Conservation (phyloP, 495 filamentous ascomycete species). For the Penicillium psychrofluorescens region DNA sequence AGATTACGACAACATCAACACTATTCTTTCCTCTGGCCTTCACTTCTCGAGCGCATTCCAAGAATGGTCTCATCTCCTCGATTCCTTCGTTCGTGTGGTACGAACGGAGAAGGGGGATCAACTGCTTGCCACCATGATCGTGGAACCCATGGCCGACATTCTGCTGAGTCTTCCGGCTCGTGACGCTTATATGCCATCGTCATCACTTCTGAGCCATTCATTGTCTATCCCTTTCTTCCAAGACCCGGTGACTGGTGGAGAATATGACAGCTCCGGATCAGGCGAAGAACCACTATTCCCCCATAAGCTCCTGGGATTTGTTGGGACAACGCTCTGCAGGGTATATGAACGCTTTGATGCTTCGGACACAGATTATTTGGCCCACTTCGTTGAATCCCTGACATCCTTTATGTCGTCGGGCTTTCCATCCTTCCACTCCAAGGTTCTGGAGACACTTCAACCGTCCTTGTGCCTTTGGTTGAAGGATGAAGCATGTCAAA, state of each 20-base stretch:
- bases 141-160: constrained; percentile 63
- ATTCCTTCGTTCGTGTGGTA: constrained; percentile 48
- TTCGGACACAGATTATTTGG: constrained; percentile 14
- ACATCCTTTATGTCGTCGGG: constrained; percentile 34
- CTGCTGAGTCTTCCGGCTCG: constrained; percentile 13
- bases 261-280: not conserved
- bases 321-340: constrained; percentile 17
- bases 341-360: constrained; percentile 24
- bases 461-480: constrained; percentile 24
- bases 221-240: constrained; percentile 26
- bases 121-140: constrained; percentile 49
- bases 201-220: constrained; percentile 27
- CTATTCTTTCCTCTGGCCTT: constrained; percentile 58
- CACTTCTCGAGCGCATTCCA: constrained; percentile 32
- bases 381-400: constrained; percentile 32
- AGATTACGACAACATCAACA: constrained; percentile 64
- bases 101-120: constrained; percentile 59
- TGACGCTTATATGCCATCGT: constrained; percentile 20
- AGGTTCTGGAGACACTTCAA: constrained; percentile 27
- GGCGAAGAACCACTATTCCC: constrained; percentile 12
- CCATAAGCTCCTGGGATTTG: constrained; percentile 16
- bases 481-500: constrained; percentile 21
- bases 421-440: constrained; percentile 17
- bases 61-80: constrained; percentile 57
- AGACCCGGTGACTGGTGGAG: constrained; percentile 3